Percentiles rank a stretch among this genome's conserved stretches.
Evolutionary conservation across 257 asterid genomes (phyloP).

Genomic region (Penstemon barbatus): DNA sequence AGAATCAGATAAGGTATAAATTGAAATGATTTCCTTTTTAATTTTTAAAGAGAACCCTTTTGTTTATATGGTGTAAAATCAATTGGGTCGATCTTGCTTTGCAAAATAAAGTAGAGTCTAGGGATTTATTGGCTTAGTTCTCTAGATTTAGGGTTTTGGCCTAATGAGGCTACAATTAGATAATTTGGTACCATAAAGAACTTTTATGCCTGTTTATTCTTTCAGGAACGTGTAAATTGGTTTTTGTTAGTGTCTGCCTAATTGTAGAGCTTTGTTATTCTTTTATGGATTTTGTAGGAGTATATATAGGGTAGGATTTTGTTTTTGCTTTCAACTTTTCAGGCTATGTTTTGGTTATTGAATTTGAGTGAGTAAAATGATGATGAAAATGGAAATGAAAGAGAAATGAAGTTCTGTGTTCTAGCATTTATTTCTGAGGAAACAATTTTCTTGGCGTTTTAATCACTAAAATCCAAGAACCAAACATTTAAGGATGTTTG

Average conservation of each 20-base stretch:
- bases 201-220: conserved; percentile 11
- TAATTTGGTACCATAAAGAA: neutral
- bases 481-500: neutral
- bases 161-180: neutral
- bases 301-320: neutral
- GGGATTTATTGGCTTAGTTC: conserved; percentile 12
- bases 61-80: neutral
- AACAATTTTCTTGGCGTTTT: too few relatives aligned
- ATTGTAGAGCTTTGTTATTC: too few relatives aligned
- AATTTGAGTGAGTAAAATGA: neutral
- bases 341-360: neutral
- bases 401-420: too few relatives aligned
- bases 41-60: conserved; percentile 25
- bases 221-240: neutral
- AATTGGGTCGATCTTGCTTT: conserved; percentile 41
- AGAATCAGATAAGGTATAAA: conserved; percentile 51
- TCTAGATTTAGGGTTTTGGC: conserved; percentile 24
- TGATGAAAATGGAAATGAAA: too few relatives aligned
- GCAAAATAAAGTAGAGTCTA: conserved; percentile 14
- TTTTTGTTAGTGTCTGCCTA: neutral
- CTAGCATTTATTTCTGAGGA: too few relatives aligned
- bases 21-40: conserved; percentile 3
- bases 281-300: too few relatives aligned
- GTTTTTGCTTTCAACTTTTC: neutral
- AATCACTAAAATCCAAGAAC: too few relatives aligned